Base-by-base conservation (phyloP, 805 yeast species). In the Pichia rugopelliculosa region DNA sequence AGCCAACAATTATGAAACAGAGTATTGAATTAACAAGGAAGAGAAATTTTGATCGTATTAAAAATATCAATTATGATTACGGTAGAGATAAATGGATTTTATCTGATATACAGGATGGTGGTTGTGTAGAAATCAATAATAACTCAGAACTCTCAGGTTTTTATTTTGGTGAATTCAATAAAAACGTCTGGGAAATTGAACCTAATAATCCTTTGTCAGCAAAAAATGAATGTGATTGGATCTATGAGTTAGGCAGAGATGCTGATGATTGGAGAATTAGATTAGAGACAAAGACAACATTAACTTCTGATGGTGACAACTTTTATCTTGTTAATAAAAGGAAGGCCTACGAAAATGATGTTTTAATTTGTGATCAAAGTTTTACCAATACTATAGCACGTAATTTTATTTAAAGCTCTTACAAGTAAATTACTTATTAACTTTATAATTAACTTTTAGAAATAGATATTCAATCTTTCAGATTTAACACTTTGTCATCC, bases 121-220 rank as follows among this genome's bases (percentile, higher is more conserved):
- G 75, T 17, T 49, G 59, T 22, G 60, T 62, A 23, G 57, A 52
- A 39, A 57, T 70, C 23, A 66, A 69, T 13, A 54, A 62, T 1
- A 59, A 59, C 44, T 66, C 59, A n/a, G 56, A 58, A 15, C 42
- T 61, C 5, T 58, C 68, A 12, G 74, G 73, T 2, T 65, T 71
- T 30, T 68, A 66, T 44, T 63, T 68, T 48, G 75, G 75, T 0
- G 62, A 68, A 15, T 58, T 62, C 60, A 72, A 70, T 52, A 65
- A 62, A 33, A 72, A 72, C 49, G 45, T 57, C 11, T 72, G 74
- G 70, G 60, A 51, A 41, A 59, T 71, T 44, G 61, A 62, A 39
- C 60, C 61, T 1, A 54, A 57, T 41, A 69, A 71, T 51, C 76
- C 76, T 12, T 52, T 70, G 15, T 62, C 68, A 26, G 75, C 75